Evolutionary conservation across 2,329 filamentous ascomycete species (phyloP).

Genomic region (Calonectria fujianensis): DNA sequence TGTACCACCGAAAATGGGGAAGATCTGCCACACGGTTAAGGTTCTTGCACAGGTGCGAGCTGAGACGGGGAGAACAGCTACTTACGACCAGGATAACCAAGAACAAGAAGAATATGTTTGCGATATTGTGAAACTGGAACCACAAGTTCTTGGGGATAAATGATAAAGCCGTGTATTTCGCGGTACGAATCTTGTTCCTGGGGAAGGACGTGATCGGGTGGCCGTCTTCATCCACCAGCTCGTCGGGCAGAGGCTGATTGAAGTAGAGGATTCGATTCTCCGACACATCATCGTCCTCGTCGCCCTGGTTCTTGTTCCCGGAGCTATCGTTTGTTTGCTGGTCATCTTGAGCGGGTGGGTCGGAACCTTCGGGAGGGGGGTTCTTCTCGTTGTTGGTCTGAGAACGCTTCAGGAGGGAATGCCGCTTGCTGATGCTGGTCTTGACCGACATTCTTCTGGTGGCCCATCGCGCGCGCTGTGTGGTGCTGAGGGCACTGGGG

Average conservation of each 20-base stretch:
- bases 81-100: slow-evolving; percentile 95
- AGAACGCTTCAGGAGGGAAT: slow-evolving; percentile 86
- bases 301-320: slow-evolving; percentile 60
- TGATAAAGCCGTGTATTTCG: slow-evolving; percentile 96
- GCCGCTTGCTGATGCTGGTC: slow-evolving; percentile 85
- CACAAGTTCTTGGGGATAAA: slow-evolving; percentile 98
- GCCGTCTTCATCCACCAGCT: slow-evolving; percentile 87
- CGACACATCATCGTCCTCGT: slow-evolving; percentile 63
- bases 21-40: slow-evolving; percentile 78
- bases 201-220: slow-evolving; percentile 81
- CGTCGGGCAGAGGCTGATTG: slow-evolving; percentile 86
- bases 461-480: slow-evolving; percentile 93
- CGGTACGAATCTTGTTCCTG: slow-evolving; percentile 97
- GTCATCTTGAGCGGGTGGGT: slow-evolving; percentile 50
- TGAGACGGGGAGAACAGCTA: slow-evolving; percentile 39
- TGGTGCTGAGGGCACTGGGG: slow-evolving; percentile 59
- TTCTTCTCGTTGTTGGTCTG: slow-evolving; percentile 82
- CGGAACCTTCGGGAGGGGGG: slow-evolving; percentile 62
- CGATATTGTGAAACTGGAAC: slow-evolving; percentile 99
- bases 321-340: slow-evolving; percentile 56
- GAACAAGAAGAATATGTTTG: slow-evolving; percentile 99
- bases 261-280: slow-evolving; percentile 83
- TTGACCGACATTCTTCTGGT: slow-evolving; percentile 89
- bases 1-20: slow-evolving; percentile 93
- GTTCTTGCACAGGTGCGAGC: slow-evolving; percentile 32